A percentile compares a stretch with the other conserved stretches of the same genome.
Evolutionary conservation across 345 rosid species (phyloP).

Genomic region (Iberis pinnata): DNA sequence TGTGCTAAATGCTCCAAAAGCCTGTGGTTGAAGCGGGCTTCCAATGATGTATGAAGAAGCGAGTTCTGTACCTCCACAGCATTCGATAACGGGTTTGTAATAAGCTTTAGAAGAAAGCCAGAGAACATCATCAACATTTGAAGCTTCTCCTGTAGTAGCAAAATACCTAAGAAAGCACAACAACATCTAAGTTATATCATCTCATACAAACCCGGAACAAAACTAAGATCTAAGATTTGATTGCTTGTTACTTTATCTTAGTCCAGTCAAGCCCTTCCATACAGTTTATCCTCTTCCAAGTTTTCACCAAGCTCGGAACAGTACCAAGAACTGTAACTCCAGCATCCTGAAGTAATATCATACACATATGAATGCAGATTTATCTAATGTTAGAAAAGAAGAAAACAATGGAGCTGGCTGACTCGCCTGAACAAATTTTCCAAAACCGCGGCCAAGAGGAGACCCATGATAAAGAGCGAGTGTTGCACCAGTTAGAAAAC

Average conservation of each 20-base stretch:
- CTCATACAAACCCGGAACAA: background rate
- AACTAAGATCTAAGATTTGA: background rate
- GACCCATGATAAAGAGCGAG: constrained; percentile 87
- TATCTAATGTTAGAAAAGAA: background rate
- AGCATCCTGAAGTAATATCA: constrained; percentile 51
- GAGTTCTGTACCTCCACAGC: constrained; percentile 90
- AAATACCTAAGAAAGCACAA: constrained; percentile 40
- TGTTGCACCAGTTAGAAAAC: constrained; percentile 69
- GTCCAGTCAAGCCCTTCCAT: constrained; percentile 78
- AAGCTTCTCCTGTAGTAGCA: constrained; percentile 73
- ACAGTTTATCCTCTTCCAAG: constrained; percentile 65
- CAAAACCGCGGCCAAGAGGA: constrained; percentile 74
- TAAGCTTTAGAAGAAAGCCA: constrained; percentile 86
- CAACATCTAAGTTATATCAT: constrained; percentile 7
- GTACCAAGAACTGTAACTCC: constrained; percentile 83
- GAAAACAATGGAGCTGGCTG: background rate
- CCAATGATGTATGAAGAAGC: constrained; percentile 73
- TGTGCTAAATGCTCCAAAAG: constrained; percentile 79
- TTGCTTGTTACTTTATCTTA: constrained; percentile 47
- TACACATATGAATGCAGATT: background rate
- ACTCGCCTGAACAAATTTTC: constrained; percentile 74
- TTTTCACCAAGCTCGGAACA: constrained; percentile 81
- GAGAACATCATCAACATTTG: constrained; percentile 80
- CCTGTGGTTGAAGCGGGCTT: constrained; percentile 68
- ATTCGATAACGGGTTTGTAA: constrained; percentile 67